Evolutionary conservation across 768 basidiomycete species (phyloP), one percentile per base, ranked within the genome.

Genomic region (Cystobasidium onofrii): DNA sequence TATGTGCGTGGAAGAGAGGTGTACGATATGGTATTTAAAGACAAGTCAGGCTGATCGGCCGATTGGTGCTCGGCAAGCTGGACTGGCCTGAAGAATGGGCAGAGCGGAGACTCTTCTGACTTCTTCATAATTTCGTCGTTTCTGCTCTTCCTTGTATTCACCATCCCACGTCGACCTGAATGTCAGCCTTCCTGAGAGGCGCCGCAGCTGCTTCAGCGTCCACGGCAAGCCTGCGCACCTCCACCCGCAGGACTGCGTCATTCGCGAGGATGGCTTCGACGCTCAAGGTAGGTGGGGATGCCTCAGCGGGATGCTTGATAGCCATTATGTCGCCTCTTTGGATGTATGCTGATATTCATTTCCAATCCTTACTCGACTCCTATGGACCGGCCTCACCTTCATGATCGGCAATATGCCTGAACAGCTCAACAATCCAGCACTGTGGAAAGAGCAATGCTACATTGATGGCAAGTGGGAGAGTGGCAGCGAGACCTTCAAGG

Each of bases 401-500:
- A 39, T 23, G n/a, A 34, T 39, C 63, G 15, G 17, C 63, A 17
- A 23, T 43, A 6, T 54, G 71, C 52, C 52, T 23, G 55, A 43
- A 23, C 74, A 78, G 78, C 84, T 97, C 74, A 89, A 88, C 78
- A 93, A 97, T 78, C 80, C 88, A 0, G 84, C 85, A 4, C 81
- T 97, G 73, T 83, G 94, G 79, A 88, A 87, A 77, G 86, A 86
- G 31, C 87, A 91, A 81, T 90, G 85, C 0, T 85, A 88, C 74
- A 90, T 97, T 80, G 86, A 88, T 78, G 94, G 93, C 0, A 86
- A 92, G 81, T 92, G 91, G 90, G 83, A 91, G 1, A 87, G 90
- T 75, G 88, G 90, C n/a, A 85, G 86, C 76, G 87, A 86, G 55
- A 88, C 89, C 7, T 88, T 96, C 76, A 79, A 82, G 33, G 92